phyloP scores from a whole-genome alignment of 2,329 filamentous ascomycete species.

The Plenodomus lindquistii region DNA sequence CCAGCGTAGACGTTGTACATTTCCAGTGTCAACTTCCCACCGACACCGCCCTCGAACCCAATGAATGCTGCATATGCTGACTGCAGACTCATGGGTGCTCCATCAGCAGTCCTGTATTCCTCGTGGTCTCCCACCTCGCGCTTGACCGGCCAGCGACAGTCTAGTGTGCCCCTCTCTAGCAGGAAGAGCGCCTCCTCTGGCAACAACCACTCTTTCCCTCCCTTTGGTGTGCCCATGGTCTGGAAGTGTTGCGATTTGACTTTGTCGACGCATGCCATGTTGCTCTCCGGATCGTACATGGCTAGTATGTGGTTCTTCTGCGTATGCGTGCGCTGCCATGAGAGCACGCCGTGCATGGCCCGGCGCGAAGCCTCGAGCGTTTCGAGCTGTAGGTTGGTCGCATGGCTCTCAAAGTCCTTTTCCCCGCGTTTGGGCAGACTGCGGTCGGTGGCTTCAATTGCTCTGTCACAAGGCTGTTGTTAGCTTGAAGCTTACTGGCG shows the following conservation, averaged over 20 bases:
- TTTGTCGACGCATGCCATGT: conserved; percentile 66
- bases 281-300: conserved; percentile 70
- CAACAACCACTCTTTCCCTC: conserved; percentile 72
- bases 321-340: conserved; percentile 75
- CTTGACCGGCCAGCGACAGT: conserved; percentile 77
- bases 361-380: conserved; percentile 78
- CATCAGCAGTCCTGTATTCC: conserved; percentile 54
- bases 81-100: conserved; percentile 85
- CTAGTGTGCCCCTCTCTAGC: conserved; percentile 82
- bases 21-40: conserved; percentile 65
- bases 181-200: conserved; percentile 92
- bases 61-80: conserved; percentile 86
- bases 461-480: conserved; percentile 15
- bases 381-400: conserved; percentile 77
- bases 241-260: conserved; percentile 73
- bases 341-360: conserved; percentile 87
- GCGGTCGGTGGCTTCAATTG: conserved; percentile 37
- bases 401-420: conserved; percentile 96
- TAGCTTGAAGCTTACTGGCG: conserved; percentile 4
- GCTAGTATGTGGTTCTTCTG: conserved; percentile 68
- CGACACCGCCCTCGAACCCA: conserved; percentile 63
- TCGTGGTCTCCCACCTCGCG: conserved; percentile 34
- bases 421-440: conserved; percentile 86
- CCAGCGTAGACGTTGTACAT: conserved; percentile 88
- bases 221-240: conserved; percentile 67